These are phyloP conservation scores for Colletotrichum noveboracense DNA, from an alignment of 2,329 filamentous ascomycete genomes.

Conservation along the genomic window DNA sequence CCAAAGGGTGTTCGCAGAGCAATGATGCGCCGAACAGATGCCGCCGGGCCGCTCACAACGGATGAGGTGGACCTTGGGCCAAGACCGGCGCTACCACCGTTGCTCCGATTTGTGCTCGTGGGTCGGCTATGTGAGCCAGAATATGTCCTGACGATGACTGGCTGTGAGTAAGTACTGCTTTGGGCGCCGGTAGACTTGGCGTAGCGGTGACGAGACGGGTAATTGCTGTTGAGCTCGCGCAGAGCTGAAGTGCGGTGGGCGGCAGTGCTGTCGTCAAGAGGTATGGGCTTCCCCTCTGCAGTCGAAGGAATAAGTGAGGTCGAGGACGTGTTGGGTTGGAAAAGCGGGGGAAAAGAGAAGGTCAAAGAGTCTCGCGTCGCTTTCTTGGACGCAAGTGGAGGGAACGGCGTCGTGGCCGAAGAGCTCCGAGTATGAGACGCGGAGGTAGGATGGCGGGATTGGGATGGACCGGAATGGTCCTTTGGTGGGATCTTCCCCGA, in stretches of 20 bases:
- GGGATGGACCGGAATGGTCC: conserved; percentile 7
- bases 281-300: conserved; percentile 61
- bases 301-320: conserved; percentile 59
- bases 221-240: conserved; percentile 63
- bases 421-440: not conserved
- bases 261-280: conserved; percentile 60
- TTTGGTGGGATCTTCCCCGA: not conserved
- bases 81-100: not conserved
- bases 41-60: conserved; percentile 16
- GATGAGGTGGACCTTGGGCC: conserved; percentile 5
- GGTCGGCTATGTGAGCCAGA: conserved; percentile 49
- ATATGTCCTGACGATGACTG: conserved; percentile 70
- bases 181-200: conserved; percentile 60
- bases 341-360: conserved; percentile 53
- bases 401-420: conserved; percentile 7
- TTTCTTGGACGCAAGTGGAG: conserved; percentile 13
- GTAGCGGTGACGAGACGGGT: conserved; percentile 62
- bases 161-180: conserved; percentile 66
- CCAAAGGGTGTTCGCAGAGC: conserved; percentile 31
- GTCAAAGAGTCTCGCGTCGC: conserved; percentile 41
- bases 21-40: conserved; percentile 25
- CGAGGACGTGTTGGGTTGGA: conserved; percentile 54
- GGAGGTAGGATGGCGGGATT: not conserved
- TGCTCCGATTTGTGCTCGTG: conserved; percentile 30
- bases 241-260: conserved; percentile 64